Percentiles rank a stretch among this genome's conserved stretches.
Evolutionary conservation across 768 basidiomycete species (phyloP).

Genomic region (Rhodotorula kratochvilovae): DNA sequence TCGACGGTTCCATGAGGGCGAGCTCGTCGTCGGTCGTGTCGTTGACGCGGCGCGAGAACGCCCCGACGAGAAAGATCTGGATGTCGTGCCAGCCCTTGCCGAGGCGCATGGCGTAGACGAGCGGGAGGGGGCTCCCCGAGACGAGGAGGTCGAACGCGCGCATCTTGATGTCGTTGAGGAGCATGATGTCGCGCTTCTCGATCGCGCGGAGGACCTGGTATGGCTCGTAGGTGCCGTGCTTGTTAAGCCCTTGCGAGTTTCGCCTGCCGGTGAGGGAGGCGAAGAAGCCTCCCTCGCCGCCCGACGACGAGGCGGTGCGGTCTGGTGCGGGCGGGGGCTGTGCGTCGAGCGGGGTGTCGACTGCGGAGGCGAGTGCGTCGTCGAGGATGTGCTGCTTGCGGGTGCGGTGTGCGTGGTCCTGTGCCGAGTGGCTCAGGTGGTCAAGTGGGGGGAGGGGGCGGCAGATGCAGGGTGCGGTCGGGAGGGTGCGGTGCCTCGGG

Average conservation of each 20-base stretch:
- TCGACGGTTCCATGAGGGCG: constrained; percentile 56
- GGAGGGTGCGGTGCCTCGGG: not conserved
- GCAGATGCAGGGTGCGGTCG: not conserved
- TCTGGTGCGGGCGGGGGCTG: not conserved
- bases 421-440: not conserved
- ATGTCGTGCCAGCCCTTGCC: constrained; percentile 66
- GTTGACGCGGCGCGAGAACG: constrained; percentile 88
- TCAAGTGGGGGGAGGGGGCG: not conserved
- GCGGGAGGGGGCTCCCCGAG: constrained; percentile 57
- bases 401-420: accelerated
- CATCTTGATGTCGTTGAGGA: constrained; percentile 58
- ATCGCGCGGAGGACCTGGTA: constrained; percentile 76
- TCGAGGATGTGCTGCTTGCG: not conserved
- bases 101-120: constrained; percentile 73
- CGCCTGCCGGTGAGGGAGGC: not conserved
- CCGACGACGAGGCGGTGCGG: not conserved
- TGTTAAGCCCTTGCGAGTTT: not conserved
- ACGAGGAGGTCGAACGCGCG: constrained; percentile 58
- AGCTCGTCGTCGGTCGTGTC: constrained; percentile 77
- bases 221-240: constrained; percentile 50
- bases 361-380: not conserved
- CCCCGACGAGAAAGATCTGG: constrained; percentile 79
- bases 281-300: not conserved
- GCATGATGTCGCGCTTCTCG: constrained; percentile 74
- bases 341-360: not conserved